Conservation (phyloP, 129 eudicot species). For the Glebionis coronaria region DNA sequence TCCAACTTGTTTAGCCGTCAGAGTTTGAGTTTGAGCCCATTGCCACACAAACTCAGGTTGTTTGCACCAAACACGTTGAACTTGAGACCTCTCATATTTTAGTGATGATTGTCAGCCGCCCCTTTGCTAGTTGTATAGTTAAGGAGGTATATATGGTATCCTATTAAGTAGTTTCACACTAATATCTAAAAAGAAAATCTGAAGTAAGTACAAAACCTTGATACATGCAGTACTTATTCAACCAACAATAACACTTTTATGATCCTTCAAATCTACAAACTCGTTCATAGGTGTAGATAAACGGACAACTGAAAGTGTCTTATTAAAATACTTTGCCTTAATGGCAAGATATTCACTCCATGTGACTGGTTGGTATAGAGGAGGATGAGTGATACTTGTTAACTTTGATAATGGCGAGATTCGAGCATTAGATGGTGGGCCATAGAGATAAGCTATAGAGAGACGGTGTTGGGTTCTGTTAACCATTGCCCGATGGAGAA, state of each 20-base stretch:
- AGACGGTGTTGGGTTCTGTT: conserved; percentile 66
- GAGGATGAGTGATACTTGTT: conserved; percentile 48
- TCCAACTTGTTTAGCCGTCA: too few species aligned
- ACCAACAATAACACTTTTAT: conserved; percentile 48
- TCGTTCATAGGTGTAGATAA: conserved; percentile 40
- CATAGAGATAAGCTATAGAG: conserved; percentile 76
- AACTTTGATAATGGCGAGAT: conserved; percentile 59
- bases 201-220: conserved; percentile 4
- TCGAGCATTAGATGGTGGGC: conserved; percentile 58
- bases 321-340: conserved; percentile 71
- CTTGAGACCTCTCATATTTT: too few species aligned
- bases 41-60: too few species aligned
- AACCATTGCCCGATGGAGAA: conserved; percentile 83
- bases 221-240: conserved; percentile 16
- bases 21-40: too few species aligned
- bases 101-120: too few species aligned
- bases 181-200: too few species aligned
- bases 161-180: too few species aligned
- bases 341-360: conserved; percentile 87
- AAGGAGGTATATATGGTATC: too few species aligned
- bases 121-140: too few species aligned
- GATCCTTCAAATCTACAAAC: conserved; percentile 53
- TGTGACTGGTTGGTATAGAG: conserved; percentile 66
- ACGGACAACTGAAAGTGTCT: conserved; percentile 65
- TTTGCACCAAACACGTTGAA: too few species aligned